phyloP scores from a whole-genome alignment of 306 rosid species.

The Alnus glutinosa region DNA sequence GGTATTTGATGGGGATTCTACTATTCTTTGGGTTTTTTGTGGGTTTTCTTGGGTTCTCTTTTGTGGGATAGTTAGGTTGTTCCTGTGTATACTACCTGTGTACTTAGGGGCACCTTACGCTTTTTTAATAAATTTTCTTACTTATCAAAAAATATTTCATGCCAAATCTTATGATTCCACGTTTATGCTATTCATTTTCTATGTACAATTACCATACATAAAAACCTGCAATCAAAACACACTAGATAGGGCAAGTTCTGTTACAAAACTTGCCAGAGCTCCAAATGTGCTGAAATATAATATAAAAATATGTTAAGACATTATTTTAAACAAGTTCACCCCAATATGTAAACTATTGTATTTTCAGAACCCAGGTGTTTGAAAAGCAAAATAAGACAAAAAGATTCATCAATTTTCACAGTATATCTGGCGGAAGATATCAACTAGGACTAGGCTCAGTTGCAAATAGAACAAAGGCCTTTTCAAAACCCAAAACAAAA shows the following conservation, averaged over 20 bases:
- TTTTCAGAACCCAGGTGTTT: not conserved
- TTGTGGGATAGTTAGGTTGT: too few species aligned
- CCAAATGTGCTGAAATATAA: not conserved
- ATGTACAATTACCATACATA: too few species aligned
- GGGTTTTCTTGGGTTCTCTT: too few species aligned
- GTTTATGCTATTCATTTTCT: too few species aligned
- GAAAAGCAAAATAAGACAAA: not conserved
- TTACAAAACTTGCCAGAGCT: not conserved
- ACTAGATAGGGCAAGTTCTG: not conserved
- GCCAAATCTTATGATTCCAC: too few species aligned
- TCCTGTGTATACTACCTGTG: too few species aligned
- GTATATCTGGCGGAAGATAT: not conserved
- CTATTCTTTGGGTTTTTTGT: too few species aligned
- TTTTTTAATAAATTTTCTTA: too few species aligned
- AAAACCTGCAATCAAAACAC: too few species aligned
- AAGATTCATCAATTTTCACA: not conserved
- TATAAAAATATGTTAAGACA: not conserved
- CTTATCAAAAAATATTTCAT: too few species aligned
- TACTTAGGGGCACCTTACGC: too few species aligned
- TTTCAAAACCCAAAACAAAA: not conserved
- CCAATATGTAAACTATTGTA: not conserved
- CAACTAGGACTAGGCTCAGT: not conserved
- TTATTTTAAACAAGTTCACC: not conserved
- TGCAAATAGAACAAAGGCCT: not conserved
- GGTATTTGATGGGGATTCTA: too few species aligned